A percentile compares a stretch with the other conserved stretches of the same genome.
phyloP scores from a whole-genome alignment of 441 rosid genomes.

The Mallotus japonicus region DNA sequence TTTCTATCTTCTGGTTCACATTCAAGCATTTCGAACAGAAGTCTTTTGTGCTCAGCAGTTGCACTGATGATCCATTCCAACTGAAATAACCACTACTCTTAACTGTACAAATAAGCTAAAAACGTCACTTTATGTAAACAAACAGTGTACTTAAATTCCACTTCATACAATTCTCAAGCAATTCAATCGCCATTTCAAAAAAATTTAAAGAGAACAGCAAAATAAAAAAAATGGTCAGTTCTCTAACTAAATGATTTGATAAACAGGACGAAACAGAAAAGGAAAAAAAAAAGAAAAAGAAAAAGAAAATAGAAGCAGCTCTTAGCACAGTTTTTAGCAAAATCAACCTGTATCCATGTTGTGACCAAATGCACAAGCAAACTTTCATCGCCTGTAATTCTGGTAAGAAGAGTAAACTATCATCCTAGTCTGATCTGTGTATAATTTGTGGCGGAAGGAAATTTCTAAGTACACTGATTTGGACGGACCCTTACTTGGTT shows the following conservation, averaged over 20 bases:
- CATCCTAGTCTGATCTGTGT: conserved; percentile 15
- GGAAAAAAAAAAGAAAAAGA: not conserved
- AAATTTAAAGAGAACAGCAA: not conserved
- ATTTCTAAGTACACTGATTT: conserved; percentile 1
- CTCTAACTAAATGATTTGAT: not conserved
- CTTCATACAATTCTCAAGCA: not conserved
- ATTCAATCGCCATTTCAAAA: not conserved
- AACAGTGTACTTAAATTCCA: not conserved
- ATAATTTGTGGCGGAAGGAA: not conserved
- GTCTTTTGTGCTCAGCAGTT: too few relatives aligned
- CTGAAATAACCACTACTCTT: too few relatives aligned
- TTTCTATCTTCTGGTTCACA: too few relatives aligned
- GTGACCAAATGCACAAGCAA: not conserved
- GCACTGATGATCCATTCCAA: too few relatives aligned
- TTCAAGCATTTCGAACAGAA: too few relatives aligned
- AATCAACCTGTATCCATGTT: not conserved
- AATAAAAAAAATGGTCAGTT: not conserved
- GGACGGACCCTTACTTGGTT: not conserved
- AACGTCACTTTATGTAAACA: too few relatives aligned
- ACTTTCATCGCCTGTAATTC: conserved; percentile 12
- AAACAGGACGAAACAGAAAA: not conserved
- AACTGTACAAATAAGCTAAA: too few relatives aligned
- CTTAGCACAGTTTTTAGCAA: not conserved
- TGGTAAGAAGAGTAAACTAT: not conserved
- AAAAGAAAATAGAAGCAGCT: too few relatives aligned